Base-by-base conservation (phyloP, 805 yeast genomes). In the Wickerhamomyces xylosicus region DNA sequence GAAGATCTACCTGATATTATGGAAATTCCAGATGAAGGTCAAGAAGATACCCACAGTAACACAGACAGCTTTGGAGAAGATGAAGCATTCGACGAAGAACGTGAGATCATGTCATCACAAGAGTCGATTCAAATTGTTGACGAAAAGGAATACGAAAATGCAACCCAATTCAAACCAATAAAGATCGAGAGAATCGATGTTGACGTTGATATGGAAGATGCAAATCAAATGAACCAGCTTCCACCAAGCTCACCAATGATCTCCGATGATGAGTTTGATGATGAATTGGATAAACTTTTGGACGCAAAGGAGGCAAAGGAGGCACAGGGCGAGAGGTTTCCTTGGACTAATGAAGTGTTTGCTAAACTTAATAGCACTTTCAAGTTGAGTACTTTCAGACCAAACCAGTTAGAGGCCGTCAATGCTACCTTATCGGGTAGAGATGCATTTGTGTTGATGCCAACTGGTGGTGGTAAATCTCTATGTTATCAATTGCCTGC, bases 391-490 rank as follows among this genome's bases (percentile, higher is more conserved):
- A 66, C 70, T 2, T 92, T 92, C 58, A 69, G 98, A 41, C 72
- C 77, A 5, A 84, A 90, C 56, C 98, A 92, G 54, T 60, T 81
- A 29, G 92, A 85, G 39, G 97, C 97, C 0, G 74, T 92, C 5
- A 77, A 80, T 50, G 79, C 95, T 2, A 79, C 85, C 22, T 53
- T 79, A 22, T 56, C 71, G 5, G 95, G 96, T 1, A 69, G 72
- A 34, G 98, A 92, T 57, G 95, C 85, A 0, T 86, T 92, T 62
- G 97, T 92, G 2, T 66, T 92, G 49, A 90, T 92, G 95, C 98
- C 98, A 0, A 92, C 98, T 1, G 98, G 98, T 31, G 98, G 98
- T 37, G 98, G 98, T 37, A 92, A 92, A 56, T 89, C 97, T 0
- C 62, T 92, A 22, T 92, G 98, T 56, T 92, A 89, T 59, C 98